Conservation (phyloP, 2,329 filamentous ascomycete genomes). For the Epichloe coenophiala region DNA sequence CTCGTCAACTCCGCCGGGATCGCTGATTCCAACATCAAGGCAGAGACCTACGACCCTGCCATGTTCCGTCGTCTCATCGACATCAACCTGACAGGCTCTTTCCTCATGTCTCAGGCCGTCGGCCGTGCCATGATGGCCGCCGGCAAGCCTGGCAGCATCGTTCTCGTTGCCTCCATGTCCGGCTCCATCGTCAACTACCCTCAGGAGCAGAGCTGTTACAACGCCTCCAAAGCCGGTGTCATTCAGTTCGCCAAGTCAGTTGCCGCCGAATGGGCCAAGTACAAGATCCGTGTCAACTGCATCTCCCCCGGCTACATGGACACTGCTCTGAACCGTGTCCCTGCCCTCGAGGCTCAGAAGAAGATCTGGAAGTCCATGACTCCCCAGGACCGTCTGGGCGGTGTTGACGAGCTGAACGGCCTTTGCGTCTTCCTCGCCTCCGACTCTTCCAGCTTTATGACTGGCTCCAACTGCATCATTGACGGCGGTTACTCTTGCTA, state of each 20-base stretch:
- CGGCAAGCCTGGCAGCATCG: constrained; percentile 56
- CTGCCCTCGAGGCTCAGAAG: constrained; percentile 68
- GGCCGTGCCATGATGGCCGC: constrained; percentile 61
- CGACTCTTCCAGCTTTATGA: constrained; percentile 64
- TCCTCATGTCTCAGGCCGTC: constrained; percentile 63
- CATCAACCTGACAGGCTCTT: constrained; percentile 70
- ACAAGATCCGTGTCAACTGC: constrained; percentile 70
- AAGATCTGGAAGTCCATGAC: constrained; percentile 66
- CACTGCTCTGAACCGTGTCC: constrained; percentile 66
- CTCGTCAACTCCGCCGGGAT: constrained; percentile 73
- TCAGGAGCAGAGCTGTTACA: constrained; percentile 73
- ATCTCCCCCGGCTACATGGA: constrained; percentile 83
- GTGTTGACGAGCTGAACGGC: constrained; percentile 64
- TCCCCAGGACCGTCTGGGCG: constrained; percentile 59
- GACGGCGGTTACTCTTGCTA: constrained; percentile 57
- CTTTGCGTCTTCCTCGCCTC: constrained; percentile 64
- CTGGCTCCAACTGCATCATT: constrained; percentile 58
- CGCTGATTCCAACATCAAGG: constrained; percentile 73
- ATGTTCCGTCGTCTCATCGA: constrained; percentile 70
- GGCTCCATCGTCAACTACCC: constrained; percentile 77
- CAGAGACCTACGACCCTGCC: constrained; percentile 60
- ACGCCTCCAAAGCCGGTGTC: constrained; percentile 70
- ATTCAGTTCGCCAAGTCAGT: constrained; percentile 69
- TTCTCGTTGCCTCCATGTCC: constrained; percentile 70
- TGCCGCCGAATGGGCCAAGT: constrained; percentile 72